Evolutionary conservation across 2,329 filamentous ascomycete species (phyloP).

Genomic region (Paraphoma sp.): DNA sequence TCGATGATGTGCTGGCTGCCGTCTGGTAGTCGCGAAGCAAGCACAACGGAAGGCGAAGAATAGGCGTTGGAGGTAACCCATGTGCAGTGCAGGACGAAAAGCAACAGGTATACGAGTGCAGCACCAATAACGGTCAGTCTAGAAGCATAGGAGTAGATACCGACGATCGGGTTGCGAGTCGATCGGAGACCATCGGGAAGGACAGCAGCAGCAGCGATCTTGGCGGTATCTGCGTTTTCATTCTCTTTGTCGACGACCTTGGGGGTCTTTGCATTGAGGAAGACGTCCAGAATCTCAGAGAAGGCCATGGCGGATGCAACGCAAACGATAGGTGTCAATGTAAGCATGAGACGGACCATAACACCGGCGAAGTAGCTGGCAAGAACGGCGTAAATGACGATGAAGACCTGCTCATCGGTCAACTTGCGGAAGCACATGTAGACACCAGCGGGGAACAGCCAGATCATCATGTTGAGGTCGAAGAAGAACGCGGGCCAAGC

Average conservation of each 20-base stretch:
- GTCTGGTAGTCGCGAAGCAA: slow-evolving; percentile 90
- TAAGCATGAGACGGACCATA: slow-evolving; percentile 99
- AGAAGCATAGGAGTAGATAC: slow-evolving; percentile 81
- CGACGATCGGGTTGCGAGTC: slow-evolving; percentile 75
- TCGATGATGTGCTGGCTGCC: slow-evolving; percentile 98
- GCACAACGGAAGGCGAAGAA: slow-evolving; percentile 94
- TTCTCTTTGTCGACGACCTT: slow-evolving; percentile 57
- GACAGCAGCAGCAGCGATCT: slow-evolving; percentile 58
- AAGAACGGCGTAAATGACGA: slow-evolving; percentile 96
- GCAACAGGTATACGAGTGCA: slow-evolving; percentile 79
- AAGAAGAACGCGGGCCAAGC: slow-evolving; percentile 99
- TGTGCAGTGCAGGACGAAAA: slow-evolving; percentile 97
- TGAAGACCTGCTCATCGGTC: slow-evolving; percentile 94
- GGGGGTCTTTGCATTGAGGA: slow-evolving; percentile 73
- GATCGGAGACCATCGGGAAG: slow-evolving; percentile 69
- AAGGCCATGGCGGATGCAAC: slow-evolving; percentile 88
- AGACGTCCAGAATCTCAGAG: slow-evolving; percentile 88
- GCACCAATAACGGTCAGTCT: slow-evolving; percentile 78
- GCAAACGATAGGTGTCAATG: slow-evolving; percentile 93
- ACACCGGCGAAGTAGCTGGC: slow-evolving; percentile 98
- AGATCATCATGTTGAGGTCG: slow-evolving; percentile 96
- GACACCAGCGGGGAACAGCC: slow-evolving; percentile 97
- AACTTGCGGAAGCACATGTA: slow-evolving; percentile 97
- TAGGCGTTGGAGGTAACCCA: slow-evolving; percentile 99
- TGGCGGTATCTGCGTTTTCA: slow-evolving; percentile 36